Percentiles rank a stretch among this genome's conserved stretches.
These are phyloP conservation scores for Acanthamoeba culbertsoni DNA, from an alignment of 208 protist genomes.

Conservation along the genomic window DNA sequence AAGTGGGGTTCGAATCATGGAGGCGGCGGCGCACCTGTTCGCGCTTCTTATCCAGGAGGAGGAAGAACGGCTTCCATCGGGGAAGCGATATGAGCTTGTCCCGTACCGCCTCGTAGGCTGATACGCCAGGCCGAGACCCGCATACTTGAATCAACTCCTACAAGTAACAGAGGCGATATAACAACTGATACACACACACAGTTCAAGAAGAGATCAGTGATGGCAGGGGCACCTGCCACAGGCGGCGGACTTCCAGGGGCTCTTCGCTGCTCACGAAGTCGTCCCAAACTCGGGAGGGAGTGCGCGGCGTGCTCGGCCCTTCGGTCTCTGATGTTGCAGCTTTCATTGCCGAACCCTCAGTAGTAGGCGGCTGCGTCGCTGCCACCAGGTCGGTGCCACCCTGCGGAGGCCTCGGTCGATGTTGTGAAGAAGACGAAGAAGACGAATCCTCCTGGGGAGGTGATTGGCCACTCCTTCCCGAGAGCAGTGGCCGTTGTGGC, in stretches of 20 bases:
- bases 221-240: background rate
- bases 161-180: too few relatives aligned
- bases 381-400: too few relatives aligned
- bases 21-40: background rate
- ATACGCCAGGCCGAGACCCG: background rate
- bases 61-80: conserved; percentile 31
- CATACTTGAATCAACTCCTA: background rate
- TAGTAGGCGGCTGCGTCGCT: too few relatives aligned
- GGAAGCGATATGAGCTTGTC: background rate
- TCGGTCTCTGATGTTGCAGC: background rate
- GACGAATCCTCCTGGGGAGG: background rate
- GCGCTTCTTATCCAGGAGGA: conserved; percentile 7
- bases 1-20: background rate
- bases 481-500: too few relatives aligned
- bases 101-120: background rate
- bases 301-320: background rate
- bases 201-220: background rate
- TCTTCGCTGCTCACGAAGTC: background rate
- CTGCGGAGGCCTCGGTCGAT: too few relatives aligned
- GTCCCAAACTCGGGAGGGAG: conserved; percentile 1
- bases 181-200: too few relatives aligned
- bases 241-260: background rate
- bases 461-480: too few relatives aligned
- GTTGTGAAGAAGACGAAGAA: background rate
- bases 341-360: too few relatives aligned